phyloP scores from a whole-genome alignment of 2,329 filamentous ascomycete species.

The Talaromyces atroroseus region DNA sequence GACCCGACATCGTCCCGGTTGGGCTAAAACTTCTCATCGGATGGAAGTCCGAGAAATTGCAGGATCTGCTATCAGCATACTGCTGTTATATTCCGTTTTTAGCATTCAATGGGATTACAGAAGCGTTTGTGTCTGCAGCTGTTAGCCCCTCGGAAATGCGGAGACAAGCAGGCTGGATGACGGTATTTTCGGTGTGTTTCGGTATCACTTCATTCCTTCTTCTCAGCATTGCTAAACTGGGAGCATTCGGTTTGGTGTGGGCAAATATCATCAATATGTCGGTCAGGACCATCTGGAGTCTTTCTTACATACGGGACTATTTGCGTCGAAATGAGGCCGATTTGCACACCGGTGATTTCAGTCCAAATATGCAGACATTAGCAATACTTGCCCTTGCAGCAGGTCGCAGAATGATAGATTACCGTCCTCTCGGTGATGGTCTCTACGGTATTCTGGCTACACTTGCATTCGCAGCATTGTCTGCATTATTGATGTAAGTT shows the following conservation, averaged over 20 bases:
- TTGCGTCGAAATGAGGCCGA: constrained; percentile 46
- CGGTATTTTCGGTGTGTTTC: constrained; percentile 70
- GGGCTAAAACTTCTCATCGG: constrained; percentile 73
- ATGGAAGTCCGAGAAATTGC: constrained; percentile 71
- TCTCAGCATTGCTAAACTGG: constrained; percentile 62
- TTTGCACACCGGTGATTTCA: constrained; percentile 39
- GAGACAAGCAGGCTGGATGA: constrained; percentile 77
- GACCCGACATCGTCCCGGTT: constrained; percentile 68
- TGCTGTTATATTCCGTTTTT: constrained; percentile 91
- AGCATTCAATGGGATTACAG: constrained; percentile 83
- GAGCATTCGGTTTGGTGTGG: constrained; percentile 73
- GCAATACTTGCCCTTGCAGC: constrained; percentile 43
- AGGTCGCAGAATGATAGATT: constrained; percentile 33
- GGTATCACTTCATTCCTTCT: constrained; percentile 68
- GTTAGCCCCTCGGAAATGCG: constrained; percentile 71
- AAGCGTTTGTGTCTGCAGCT: constrained; percentile 87
- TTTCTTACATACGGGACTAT: constrained; percentile 63
- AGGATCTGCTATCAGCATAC: constrained; percentile 69
- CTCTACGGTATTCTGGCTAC: constrained; percentile 40
- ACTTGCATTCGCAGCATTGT: constrained; percentile 47
- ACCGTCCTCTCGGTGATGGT: constrained; percentile 13
- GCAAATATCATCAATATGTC: constrained; percentile 90
- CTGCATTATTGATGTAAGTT: constrained; percentile 58
- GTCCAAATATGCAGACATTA: constrained; percentile 43
- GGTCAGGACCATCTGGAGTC: constrained; percentile 77